Evolutionary conservation across 805 yeast genomes (phyloP).

Genomic region (Yarrowia yakushimensis): DNA sequence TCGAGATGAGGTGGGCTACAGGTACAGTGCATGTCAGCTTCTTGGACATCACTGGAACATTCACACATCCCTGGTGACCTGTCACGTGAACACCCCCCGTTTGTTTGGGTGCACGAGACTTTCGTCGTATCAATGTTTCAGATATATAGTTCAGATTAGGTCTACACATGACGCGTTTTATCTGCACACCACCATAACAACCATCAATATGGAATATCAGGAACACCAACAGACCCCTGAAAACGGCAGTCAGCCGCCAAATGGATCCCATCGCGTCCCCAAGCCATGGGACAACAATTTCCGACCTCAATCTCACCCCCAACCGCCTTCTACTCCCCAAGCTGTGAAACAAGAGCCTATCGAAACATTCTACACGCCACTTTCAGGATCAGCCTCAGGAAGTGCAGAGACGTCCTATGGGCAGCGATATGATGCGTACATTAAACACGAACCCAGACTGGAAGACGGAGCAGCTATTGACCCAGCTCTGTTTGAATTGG

Average conservation of each 20-base stretch:
- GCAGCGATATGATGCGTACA: neutral
- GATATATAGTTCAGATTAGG: conserved; percentile 3
- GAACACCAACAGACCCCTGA: neutral
- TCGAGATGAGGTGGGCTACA: neutral
- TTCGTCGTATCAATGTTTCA: too few species aligned
- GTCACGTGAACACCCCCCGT: neutral
- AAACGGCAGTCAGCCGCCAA: neutral
- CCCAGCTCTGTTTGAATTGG: conserved; percentile 1
- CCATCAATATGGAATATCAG: neutral
- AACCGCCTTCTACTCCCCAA: neutral
- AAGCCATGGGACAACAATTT: neutral
- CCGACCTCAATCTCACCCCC: neutral
- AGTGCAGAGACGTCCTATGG: neutral
- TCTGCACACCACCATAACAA: conserved; percentile 23
- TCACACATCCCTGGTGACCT: neutral
- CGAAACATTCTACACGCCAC: neutral
- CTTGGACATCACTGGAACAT: too few species aligned
- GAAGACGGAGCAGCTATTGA: conserved; percentile 6
- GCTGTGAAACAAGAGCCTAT: neutral
- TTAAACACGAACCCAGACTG: neutral
- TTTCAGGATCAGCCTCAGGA: neutral
- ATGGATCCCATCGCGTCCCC: neutral
- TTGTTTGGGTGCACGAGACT: too few species aligned
- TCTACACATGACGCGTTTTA: conserved; percentile 11
- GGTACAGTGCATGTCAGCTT: neutral